Evolutionary conservation across 202 grass and related monocot genomes (phyloP), one percentile per base, ranked within the genome.

Genomic region (Setaria italica): DNA sequence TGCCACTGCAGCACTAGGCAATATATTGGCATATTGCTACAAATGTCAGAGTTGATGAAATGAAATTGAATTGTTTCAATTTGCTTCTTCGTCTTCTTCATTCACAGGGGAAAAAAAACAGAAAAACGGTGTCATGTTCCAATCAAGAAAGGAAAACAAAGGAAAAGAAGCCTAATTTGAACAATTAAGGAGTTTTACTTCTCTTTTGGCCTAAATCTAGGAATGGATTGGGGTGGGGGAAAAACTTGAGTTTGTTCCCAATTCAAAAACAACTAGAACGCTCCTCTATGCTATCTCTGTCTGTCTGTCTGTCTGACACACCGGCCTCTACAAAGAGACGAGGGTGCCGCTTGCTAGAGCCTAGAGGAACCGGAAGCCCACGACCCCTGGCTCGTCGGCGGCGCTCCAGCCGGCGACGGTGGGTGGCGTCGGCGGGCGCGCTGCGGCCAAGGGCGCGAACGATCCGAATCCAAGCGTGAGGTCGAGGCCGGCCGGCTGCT

Each of bases 401-500:
- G 66, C 66, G 60, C 59, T 48, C 25, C 39, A 83, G 25, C 67
- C 45, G 20, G 74, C 20, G 2, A 67, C 37, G 29, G 34, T 53
- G 2, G 76, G 46, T 0, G 91, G 53, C 46, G 60, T 63, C 60
- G 29, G 11, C 14, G 34, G 46, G 37, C 56, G 72, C 3, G 16
- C 14, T 2, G 88, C 21, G 6, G 82, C 13, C 5, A 78, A 16
- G 13, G 85, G 51, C 59, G 81, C 67, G 33, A 87, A 89, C 42
- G 48, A 2, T 72, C 92, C 86, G 2, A 94, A 87, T 8, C 92
- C 86, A 2, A 94, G 92, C 34, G 86, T 87, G 21, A 94, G 82
- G 30, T 94, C 86, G 25, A 94, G 84, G 30, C 29, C 89, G 0
- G 74, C 25, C 25, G 25, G 25, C 25, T 25, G 79, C 13, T 39